Conservation (phyloP, 495 filamentous ascomycete genomes). For the Gamarada debralockiae region DNA sequence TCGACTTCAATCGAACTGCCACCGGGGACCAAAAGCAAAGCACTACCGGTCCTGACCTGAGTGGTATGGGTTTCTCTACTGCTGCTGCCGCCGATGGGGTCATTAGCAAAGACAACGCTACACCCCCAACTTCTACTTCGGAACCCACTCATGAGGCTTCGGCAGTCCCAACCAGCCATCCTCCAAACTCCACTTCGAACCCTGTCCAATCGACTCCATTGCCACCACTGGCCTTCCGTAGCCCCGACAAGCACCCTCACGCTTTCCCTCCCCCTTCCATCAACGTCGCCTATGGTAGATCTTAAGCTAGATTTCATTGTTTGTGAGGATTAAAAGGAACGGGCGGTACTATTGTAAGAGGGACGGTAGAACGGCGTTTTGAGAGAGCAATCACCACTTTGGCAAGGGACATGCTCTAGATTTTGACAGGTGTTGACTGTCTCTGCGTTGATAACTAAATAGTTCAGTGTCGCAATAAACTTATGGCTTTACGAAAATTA, state of each 20-base stretch:
- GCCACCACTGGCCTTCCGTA: slow-evolving; percentile 45
- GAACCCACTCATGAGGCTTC: background rate
- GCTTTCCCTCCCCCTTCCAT: slow-evolving; percentile 28
- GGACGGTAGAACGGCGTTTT: slow-evolving; percentile 6
- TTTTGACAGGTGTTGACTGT: too few relatives aligned
- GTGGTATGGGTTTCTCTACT: background rate
- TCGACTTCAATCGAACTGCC: background rate
- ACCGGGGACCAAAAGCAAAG: background rate
- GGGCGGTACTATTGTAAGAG: slow-evolving; percentile 4
- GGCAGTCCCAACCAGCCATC: slow-evolving; percentile 10
- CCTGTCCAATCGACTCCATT: background rate
- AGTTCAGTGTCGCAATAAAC: too few relatives aligned
- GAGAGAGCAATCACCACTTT: background rate
- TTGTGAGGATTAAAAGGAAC: background rate
- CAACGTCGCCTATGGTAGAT: slow-evolving; percentile 27
- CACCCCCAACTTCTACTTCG: background rate
- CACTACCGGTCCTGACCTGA: background rate
- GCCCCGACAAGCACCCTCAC: slow-evolving; percentile 42
- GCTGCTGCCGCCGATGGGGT: background rate
- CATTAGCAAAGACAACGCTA: background rate
- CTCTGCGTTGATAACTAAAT: too few relatives aligned
- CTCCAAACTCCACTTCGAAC: slow-evolving; percentile 3
- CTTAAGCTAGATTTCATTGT: slow-evolving; percentile 8
- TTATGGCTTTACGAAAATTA: too few relatives aligned
- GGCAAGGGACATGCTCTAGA: too few relatives aligned